A percentile compares a stretch with the other conserved stretches of the same genome.
Conservation (phyloP, 805 yeast genomes). For the Lipomyces spencermartinsiae region DNA sequence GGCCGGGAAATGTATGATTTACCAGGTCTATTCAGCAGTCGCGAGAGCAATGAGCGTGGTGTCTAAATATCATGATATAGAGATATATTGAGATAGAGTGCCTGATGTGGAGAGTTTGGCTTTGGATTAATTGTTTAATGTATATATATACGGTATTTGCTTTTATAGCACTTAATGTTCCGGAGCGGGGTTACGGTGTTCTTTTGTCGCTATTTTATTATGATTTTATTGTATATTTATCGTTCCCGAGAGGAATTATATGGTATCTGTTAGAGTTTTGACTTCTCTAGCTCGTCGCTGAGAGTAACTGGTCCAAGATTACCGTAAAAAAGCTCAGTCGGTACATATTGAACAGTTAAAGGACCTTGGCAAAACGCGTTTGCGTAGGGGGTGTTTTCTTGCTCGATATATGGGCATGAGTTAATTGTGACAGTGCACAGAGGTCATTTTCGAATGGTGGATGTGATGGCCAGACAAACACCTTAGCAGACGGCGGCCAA, state of each 20-base stretch:
- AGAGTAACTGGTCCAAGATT: too few relatives aligned
- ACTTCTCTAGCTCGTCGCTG: too few relatives aligned
- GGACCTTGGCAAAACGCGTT: too few relatives aligned
- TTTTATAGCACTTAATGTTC: not conserved
- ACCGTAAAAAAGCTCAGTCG: too few relatives aligned
- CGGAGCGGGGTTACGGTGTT: not conserved
- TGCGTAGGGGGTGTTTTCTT: too few relatives aligned
- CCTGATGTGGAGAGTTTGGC: not conserved
- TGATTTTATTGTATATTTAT: not conserved
- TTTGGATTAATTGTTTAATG: not conserved
- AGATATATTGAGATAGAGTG: not conserved
- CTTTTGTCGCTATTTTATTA: not conserved
- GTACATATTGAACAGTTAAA: too few relatives aligned
- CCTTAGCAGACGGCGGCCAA: too few relatives aligned
- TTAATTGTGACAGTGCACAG: too few relatives aligned
- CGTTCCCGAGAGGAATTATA: not conserved
- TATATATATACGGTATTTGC: not conserved
- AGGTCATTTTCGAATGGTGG: too few relatives aligned
- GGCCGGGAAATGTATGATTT: slow-evolving; percentile 25
- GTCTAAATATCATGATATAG: slow-evolving; percentile 18
- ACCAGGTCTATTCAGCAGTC: slow-evolving; percentile 33
- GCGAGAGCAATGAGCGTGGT: slow-evolving; percentile 37
- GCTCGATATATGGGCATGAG: too few relatives aligned
- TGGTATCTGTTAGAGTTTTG: not conserved
- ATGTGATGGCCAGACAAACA: too few relatives aligned